Evolutionary conservation across 192 early-diverging fungal genomes (phyloP).

Genomic region (Backusella psychrophila): DNA sequence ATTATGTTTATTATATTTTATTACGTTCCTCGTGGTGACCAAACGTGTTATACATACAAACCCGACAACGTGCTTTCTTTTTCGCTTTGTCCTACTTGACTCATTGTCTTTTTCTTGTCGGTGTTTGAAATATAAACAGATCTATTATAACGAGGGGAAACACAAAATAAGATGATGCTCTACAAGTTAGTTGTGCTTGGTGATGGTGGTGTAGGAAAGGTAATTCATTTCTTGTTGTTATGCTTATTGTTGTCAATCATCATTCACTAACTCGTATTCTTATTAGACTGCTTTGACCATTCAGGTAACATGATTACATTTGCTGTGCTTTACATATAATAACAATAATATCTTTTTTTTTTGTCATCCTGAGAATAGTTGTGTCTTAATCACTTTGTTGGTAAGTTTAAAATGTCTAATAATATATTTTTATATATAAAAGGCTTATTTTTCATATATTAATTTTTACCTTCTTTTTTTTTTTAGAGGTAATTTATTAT

Average conservation of each 20-base stretch:
- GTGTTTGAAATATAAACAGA: too few species aligned
- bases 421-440: not conserved
- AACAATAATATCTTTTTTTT: not conserved
- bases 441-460: too few species aligned
- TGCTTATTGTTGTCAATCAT: not conserved
- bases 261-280: not conserved
- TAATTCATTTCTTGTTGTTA: not conserved
- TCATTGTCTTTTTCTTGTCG: too few species aligned
- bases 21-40: too few species aligned
- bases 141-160: too few species aligned
- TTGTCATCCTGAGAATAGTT: conserved; percentile 18
- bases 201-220: conserved; percentile 77
- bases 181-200: conserved; percentile 95
- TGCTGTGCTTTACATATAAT: too few species aligned
- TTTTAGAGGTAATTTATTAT: not conserved
- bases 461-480: too few species aligned
- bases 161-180: conserved; percentile 72
- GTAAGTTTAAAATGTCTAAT: conserved; percentile 20
- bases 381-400: conserved; percentile 43
- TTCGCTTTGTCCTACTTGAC: too few species aligned
- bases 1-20: too few species aligned
- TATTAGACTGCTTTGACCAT: conserved; percentile 39
- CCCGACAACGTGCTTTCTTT: too few species aligned
- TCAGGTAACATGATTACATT: conserved; percentile 19
- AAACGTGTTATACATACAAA: too few species aligned